Evolutionary conservation across 495 filamentous ascomycete species (phyloP), one percentile per base, ranked within the genome.

Genomic region (Lophiostoma macrostomum): DNA sequence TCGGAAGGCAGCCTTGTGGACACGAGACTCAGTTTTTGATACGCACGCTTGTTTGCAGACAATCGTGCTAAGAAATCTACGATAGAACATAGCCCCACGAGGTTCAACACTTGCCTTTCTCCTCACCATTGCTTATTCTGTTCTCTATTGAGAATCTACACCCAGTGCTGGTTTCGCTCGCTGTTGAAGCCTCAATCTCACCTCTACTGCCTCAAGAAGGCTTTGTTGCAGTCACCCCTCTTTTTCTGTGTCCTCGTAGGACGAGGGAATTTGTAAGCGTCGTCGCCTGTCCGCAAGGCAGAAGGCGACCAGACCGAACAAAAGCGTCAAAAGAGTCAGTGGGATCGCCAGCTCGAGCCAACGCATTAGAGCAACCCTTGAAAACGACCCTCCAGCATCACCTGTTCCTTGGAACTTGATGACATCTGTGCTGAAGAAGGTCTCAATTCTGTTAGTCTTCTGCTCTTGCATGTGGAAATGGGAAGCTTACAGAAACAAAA

Each of bases 391-490:
- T 8, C 52, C 50, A 24, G 16, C 56, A 29, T 66, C 29, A 23
- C 23, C 38, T 38, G 18, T 18, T n/a, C 31, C 64, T 41, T 74
- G 70, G 43, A 69, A 76, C 46, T 70, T 74, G 10, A 76, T 56
- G 29, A 76, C 63, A 35, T 74, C 73, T 6, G 73, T 76, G 50
- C 72, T 72, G 52, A 76, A 75, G 47, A 76, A 71, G 12, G 73
- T 74, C 56, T 72, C 22, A 23, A 34, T 14, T 25, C 25, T 50
- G 23, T 58, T 32, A 65, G 42, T 37, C 39, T 16, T 22, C 23
- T 12, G 2, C 12, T 50, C 8, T 11, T 50, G 10, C 16, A n/a
- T n/a, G 7, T 34, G 5, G 34, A 25, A 16, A 10, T 0, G 16
- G 3, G 13, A 24, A 25, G 51, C 64, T 62, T 64, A 72, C 70